Evolutionary conservation across 805 yeast genomes (phyloP).

Genomic region (Saturnispora halmiae): DNA sequence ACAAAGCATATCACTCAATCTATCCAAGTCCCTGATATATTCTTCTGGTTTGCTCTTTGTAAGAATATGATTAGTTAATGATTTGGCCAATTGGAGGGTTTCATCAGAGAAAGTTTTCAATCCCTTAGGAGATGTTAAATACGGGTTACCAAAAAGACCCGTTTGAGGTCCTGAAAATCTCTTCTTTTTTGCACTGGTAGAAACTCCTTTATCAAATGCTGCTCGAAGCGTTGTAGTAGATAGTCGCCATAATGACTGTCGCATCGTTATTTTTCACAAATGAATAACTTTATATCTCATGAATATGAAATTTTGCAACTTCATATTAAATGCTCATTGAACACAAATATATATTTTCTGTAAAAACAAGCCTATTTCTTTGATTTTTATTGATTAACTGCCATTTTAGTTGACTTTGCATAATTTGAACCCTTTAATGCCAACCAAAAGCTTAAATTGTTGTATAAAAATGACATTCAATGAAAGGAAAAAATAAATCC

Average conservation of each 20-base stretch:
- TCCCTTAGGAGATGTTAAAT: conserved; percentile 61
- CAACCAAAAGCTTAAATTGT: too few species aligned
- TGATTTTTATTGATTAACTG: too few species aligned
- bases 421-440: too few species aligned
- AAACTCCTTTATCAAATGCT: conserved; percentile 6
- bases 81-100: conserved; percentile 58
- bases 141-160: conserved; percentile 73
- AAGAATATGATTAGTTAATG: conserved; percentile 49
- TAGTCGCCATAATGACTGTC: conserved; percentile 1
- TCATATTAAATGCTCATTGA: too few species aligned
- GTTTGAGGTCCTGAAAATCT: conserved; percentile 20
- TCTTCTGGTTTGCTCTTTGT: conserved; percentile 32
- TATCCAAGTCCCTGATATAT: conserved; percentile 64
- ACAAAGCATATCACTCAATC: conserved; percentile 80
- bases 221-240: conserved; percentile 5
- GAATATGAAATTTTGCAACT: too few species aligned
- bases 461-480: too few species aligned
- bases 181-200: too few species aligned
- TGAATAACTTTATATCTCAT: background rate
- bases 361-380: too few species aligned
- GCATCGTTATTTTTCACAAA: conserved; percentile 2
- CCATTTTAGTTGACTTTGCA: too few species aligned
- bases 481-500: too few species aligned
- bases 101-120: conserved; percentile 54
- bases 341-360: too few species aligned